Evolutionary conservation across 768 basidiomycete genomes (phyloP), one percentile per base, ranked within the genome.

Genomic region (Kwoniella mangroviensis): DNA sequence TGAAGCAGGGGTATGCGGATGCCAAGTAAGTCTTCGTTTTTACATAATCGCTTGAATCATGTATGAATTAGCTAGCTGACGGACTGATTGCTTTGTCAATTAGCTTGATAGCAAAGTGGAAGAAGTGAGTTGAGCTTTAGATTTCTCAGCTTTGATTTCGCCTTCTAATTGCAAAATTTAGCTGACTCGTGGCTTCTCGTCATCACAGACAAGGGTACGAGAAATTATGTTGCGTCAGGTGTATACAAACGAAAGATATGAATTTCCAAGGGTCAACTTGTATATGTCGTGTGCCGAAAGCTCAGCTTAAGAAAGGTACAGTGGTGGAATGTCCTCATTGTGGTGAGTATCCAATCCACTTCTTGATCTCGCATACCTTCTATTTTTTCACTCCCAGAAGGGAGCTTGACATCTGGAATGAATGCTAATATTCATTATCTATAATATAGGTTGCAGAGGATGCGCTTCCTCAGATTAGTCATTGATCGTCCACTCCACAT

Each of bases 201-300:
- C 28, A 59, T 61, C 22, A 15, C 56, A 81, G 80, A 72, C 72
- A 81, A 64, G 97, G 97, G 5, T 99, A 98, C 82, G 97, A 98
- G 84, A 99, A 98, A 82, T 86, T 99, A 7, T 99, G 97, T 82
- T 99, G 97, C 80, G 84, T 98, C 62, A 87, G 97, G 55, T 99
- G 97, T 83, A 98, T 99, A 66, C 96, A 98, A 84, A 95, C 94
- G 3, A 89, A 88, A 85, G 97, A 98, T 83, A 98, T 98, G 96
- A 98, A 98, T 85, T 98, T 98, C 80, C 92, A 94, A 86, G 97
- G 96, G 12, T 96, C 94, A 22, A 97, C 97, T 41, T 99, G 97
- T 83, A 91, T 99, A 57, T 99, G 97, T 83, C 88, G 97, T 71
- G 95, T 98, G 60, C 97, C 97, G 4, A 99, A 98, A 82, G 90